Percentiles rank a stretch among this genome's conserved stretches.
Evolutionary conservation across 805 yeast species (phyloP).

Genomic region (Candida arabinofermentans): DNA sequence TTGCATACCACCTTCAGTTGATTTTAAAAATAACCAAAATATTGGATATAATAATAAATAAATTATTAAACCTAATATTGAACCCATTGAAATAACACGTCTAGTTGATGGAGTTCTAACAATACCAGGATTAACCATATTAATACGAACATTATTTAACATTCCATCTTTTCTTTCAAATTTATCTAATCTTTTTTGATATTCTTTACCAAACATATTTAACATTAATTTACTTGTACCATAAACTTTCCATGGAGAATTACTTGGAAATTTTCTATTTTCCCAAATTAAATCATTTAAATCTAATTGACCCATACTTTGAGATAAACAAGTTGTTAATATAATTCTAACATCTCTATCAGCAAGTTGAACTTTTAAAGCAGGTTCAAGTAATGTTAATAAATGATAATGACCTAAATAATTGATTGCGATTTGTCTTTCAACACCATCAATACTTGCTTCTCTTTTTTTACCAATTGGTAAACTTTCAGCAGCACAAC

Average conservation of each 20-base stretch:
- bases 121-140: constrained; percentile 86
- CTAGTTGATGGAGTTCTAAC: constrained; percentile 86
- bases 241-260: constrained; percentile 68
- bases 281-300: constrained; percentile 62
- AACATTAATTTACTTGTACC: constrained; percentile 81
- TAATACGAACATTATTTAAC: constrained; percentile 64
- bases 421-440: constrained; percentile 78
- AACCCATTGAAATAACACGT: constrained; percentile 73
- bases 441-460: constrained; percentile 78
- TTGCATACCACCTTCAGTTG: constrained; percentile 77
- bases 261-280: constrained; percentile 50
- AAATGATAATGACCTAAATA: constrained; percentile 80
- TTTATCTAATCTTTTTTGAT: constrained; percentile 58
- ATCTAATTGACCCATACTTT: constrained; percentile 67
- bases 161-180: constrained; percentile 68
- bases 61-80: constrained; percentile 53
- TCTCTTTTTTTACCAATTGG: constrained; percentile 69
- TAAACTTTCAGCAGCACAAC: constrained; percentile 79
- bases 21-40: constrained; percentile 77
- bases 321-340: constrained; percentile 73
- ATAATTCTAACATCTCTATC: constrained; percentile 89
- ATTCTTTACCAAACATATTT: constrained; percentile 71
- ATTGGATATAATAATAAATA: constrained; percentile 74
- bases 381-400: constrained; percentile 74
- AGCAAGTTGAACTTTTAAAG: constrained; percentile 84